Evolutionary conservation across 1,284 basidiomycete species (phyloP).

Genomic region (Ceratorhiza oryzae-sativae): DNA sequence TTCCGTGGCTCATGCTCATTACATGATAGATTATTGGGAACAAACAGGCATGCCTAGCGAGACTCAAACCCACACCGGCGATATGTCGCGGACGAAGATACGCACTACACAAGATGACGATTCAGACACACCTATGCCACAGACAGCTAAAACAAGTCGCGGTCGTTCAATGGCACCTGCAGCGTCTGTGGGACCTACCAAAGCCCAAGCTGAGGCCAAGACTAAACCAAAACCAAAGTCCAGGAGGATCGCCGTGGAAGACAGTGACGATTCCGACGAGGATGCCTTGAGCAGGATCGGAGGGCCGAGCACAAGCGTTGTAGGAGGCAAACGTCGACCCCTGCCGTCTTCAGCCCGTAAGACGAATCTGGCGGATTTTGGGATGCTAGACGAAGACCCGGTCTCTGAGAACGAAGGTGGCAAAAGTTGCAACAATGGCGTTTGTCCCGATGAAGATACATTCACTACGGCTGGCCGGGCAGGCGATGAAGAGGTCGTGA

Average conservation of each 20-base stretch:
- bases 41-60: slow-evolving; percentile 6
- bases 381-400: slow-evolving; percentile 26
- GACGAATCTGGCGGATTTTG: slow-evolving; percentile 34
- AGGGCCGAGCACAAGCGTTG: neutral
- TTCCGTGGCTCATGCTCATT: neutral
- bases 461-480: neutral
- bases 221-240: slow-evolving; percentile 24
- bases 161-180: neutral
- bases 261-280: slow-evolving; percentile 25
- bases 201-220: slow-evolving; percentile 7
- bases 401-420: slow-evolving; percentile 46
- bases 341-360: slow-evolving; percentile 6
- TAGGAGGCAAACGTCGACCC: neutral
- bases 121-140: slow-evolving; percentile 24
- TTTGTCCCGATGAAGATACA: slow-evolving; percentile 4
- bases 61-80: slow-evolving; percentile 13
- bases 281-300: slow-evolving; percentile 12
- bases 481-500: slow-evolving; percentile 34
- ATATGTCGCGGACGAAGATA: neutral
- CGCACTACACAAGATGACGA: slow-evolving; percentile 28
- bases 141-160: neutral
- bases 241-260: slow-evolving; percentile 18
- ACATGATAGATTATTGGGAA: slow-evolving; percentile 31
- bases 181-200: neutral
- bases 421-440: neutral